Evolutionary conservation across 2,329 filamentous ascomycete species (phyloP), one percentile per base, ranked within the genome.

Genomic region (Pezizomycotina sp.): DNA sequence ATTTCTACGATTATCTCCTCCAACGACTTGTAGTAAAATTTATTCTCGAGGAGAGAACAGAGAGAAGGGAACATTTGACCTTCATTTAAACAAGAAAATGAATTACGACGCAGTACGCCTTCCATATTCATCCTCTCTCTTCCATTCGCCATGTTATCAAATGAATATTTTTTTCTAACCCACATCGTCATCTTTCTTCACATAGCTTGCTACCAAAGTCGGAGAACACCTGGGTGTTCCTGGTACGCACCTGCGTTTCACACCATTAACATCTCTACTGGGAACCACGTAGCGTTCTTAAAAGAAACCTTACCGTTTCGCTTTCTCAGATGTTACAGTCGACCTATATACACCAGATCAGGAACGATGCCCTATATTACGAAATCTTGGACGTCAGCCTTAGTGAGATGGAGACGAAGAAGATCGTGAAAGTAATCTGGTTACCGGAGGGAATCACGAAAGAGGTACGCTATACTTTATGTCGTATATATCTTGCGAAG

Each of bases 361-460:
- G 48, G 68, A 69, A 68, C 13, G 86, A 95, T 57, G 71, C 77
- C 1, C 64, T 98, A 34, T 95, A 76, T 56, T 98, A 84, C 53
- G 89, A 98, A 56, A 71, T 95, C 18, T 62, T 98, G 25, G 89
- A 98, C 46, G 92, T 93, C 64, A 92, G 82, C 51, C 61, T 98
- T 29, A 78, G 80, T 15, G 91, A 98, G 57, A 66, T 92, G 27
- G 89, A 98, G 53, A 89, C 80, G 38, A 89, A 92, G 63, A 93
- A 91, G 62, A 71, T 64, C 38, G 62, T 95, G 46, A 86, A 80
- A 56, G 61, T 98, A 30, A 79, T 66, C 1, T 86, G 78, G 72
- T 63, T 98, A 28, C 78, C 76, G 25, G 89, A 98, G 46, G 89
- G 89, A 27, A 77, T 95, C 45, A 73, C 73, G 7, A 95, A 93